phyloP scores from a whole-genome alignment of 2,329 filamentous ascomycete species.

The Penicillium sp. region DNA sequence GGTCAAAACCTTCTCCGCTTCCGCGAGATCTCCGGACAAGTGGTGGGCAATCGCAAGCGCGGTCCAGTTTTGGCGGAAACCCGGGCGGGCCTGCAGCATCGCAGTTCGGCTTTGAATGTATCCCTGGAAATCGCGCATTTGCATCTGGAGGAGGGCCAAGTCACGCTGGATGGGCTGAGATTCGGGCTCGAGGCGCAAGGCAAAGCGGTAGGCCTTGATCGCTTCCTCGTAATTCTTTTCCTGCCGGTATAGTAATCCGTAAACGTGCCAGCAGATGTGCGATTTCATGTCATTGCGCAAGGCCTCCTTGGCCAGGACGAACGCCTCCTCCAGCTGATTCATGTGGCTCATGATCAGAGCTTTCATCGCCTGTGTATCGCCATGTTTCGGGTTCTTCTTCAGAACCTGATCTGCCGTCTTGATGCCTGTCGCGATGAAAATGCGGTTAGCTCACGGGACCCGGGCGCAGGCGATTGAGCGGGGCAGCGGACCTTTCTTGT shows the following conservation, averaged over 20 bases:
- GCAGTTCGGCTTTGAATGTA: constrained; percentile 85
- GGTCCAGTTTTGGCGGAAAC: constrained; percentile 90
- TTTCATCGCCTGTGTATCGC: constrained; percentile 98
- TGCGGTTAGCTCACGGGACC: constrained; percentile 17
- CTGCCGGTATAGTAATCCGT: constrained; percentile 86
- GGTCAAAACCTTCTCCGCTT: constrained; percentile 86
- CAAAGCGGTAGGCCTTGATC: constrained; percentile 98
- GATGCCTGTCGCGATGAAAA: constrained; percentile 58
- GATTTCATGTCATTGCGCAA: constrained; percentile 97
- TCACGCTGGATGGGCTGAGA: constrained; percentile 92
- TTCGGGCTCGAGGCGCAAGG: constrained; percentile 87
- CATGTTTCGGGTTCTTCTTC: constrained; percentile 91
- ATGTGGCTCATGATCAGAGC: constrained; percentile 91
- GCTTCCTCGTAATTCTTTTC: constrained; percentile 98
- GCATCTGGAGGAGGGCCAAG: constrained; percentile 85
- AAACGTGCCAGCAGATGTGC: constrained; percentile 99
- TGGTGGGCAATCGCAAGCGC: constrained; percentile 94
- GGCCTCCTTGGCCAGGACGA: constrained; percentile 86
- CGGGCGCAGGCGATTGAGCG: constrained; percentile 3
- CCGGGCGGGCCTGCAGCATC: constrained; percentile 83
- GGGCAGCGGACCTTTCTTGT: constrained; percentile 68
- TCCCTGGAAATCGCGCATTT: constrained; percentile 93
- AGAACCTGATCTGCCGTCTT: constrained; percentile 97
- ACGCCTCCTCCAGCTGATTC: constrained; percentile 91
- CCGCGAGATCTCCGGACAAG: constrained; percentile 75